Percentiles rank a stretch among this genome's conserved stretches.
phyloP scores from a whole-genome alignment of 129 eudicot species.

The Oenanthe sinensis region DNA sequence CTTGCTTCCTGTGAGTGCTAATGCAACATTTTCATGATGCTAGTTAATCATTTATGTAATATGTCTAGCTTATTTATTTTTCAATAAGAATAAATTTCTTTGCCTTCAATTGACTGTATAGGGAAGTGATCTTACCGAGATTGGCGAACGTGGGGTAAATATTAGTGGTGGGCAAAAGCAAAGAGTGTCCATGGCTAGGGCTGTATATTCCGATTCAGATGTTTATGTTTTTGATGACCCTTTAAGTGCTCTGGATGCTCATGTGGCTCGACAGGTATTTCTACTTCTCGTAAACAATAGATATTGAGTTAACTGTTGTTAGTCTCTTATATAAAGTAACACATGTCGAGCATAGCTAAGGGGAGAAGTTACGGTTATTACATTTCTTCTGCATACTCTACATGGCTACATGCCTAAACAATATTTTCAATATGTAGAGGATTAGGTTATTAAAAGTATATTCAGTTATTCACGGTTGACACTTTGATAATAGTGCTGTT shows the following conservation, averaged over 20 bases:
- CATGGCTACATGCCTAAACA: neutral
- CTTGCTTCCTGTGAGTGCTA: constrained; percentile 61
- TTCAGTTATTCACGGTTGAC: too few relatives aligned
- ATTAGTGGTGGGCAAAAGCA: constrained; percentile 99
- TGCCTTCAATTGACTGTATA: constrained; percentile 7
- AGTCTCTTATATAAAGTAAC: neutral
- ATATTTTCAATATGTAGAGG: neutral
- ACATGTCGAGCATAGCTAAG: neutral
- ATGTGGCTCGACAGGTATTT: constrained; percentile 79
- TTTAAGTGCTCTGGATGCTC: constrained; percentile 93
- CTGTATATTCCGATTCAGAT: constrained; percentile 83
- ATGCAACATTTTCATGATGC: neutral
- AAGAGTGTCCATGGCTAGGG: constrained; percentile 94
- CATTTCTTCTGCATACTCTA: neutral
- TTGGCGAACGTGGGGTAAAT: constrained; percentile 98
- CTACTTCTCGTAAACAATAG: neutral
- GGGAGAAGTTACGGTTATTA: neutral
- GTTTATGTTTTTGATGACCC: constrained; percentile 92
- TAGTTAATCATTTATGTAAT: constrained; percentile 1
- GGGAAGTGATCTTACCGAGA: constrained; percentile 95
- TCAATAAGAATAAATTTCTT: neutral
- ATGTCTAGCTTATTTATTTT: neutral
- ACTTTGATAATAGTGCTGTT: neutral
- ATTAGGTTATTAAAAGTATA: neutral
- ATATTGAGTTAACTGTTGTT: neutral